Evolutionary conservation across 345 rosid genomes (phyloP), one percentile per base, ranked within the genome.

Genomic region (Eucalyptus victrix): DNA sequence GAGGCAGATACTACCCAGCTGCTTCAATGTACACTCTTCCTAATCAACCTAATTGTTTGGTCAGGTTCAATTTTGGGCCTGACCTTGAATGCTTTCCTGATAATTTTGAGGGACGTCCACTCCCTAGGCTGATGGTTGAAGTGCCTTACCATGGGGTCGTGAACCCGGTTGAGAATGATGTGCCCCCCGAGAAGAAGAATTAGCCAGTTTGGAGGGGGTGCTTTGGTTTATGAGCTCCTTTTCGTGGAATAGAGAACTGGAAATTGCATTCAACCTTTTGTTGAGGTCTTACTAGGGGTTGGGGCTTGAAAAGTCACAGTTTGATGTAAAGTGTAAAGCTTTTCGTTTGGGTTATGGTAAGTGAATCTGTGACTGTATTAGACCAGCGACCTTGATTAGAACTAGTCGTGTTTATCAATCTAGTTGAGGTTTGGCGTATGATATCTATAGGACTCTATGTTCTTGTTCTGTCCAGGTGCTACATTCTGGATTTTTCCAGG

Each of bases 1-100:
- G 98, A 37, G 98, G 98, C 86, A 96, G 95, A 90, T 98, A 97
- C 91, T 96, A 94, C 92, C 99, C 99, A 86, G 98, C 99, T 92
- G 99, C 99, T 89, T 98, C 99, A 44, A 96, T 97, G 98, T 98
- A 98, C 90, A 97, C 99, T 86, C 99, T 98, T 89, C 99, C 99
- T 18, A 93, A 93, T 90, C 99, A 97, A 93, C 95, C 98, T 86
- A 97, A 96, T 86, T 97, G 99, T 92, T 89, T 88, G 65, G 99
- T 98, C 90, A 96, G 92, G 94, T 98, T 98, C 92, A 97, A 97
- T 92, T 98, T 97, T 86, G 99, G 99, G 58, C 99, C 99, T 12
- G 93, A 95, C 85, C 96, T 97, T 90, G 98, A 96, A 67, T 92
- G 62, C 90, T 95, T 93, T 89, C 98, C 98, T 0, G 94, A 93